Percentiles rank a stretch among this genome's conserved stretches.
Evolutionary conservation across 2,329 filamentous ascomycete species (phyloP).

Genomic region (Xylariomycetidae sp.): DNA sequence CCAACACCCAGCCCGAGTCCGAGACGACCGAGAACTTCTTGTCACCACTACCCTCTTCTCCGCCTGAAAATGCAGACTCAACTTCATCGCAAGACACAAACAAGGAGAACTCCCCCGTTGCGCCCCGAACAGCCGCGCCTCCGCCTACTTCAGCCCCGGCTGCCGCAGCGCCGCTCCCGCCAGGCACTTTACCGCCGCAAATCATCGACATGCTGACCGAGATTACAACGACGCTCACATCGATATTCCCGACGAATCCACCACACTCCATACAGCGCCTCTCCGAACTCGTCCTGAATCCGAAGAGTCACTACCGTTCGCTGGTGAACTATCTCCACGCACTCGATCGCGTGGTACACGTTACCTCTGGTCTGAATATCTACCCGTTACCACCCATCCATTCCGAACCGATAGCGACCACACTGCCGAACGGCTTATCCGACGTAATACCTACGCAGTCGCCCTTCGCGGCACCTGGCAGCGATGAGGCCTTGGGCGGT

Average conservation of each 20-base stretch:
- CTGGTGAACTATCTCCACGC: conserved; percentile 84
- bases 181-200: conserved; percentile 54
- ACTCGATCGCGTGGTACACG: conserved; percentile 82
- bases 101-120: conserved; percentile 57
- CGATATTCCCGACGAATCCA: conserved; percentile 65
- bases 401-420: conserved; percentile 48
- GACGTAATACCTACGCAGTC: conserved; percentile 34
- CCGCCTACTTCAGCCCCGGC: conserved; percentile 25
- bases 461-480: conserved; percentile 52
- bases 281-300: conserved; percentile 74
- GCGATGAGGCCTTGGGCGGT: conserved; percentile 83
- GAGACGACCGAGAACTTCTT: conserved; percentile 35
- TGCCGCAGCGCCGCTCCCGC: conserved; percentile 27
- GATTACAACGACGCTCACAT: conserved; percentile 55
- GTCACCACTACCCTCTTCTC: conserved; percentile 41
- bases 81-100: conserved; percentile 51
- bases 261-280: conserved; percentile 92
- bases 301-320: conserved; percentile 72
- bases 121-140: conserved; percentile 29
- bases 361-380: conserved; percentile 72
- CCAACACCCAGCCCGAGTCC: conserved; percentile 30
- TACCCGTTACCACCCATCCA: conserved; percentile 75
- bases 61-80: conserved; percentile 28
- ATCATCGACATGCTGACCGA: conserved; percentile 56
- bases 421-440: conserved; percentile 58